Conservation (phyloP, 2,329 filamentous ascomycete species). For the Fusarium coffeatum region DNA sequence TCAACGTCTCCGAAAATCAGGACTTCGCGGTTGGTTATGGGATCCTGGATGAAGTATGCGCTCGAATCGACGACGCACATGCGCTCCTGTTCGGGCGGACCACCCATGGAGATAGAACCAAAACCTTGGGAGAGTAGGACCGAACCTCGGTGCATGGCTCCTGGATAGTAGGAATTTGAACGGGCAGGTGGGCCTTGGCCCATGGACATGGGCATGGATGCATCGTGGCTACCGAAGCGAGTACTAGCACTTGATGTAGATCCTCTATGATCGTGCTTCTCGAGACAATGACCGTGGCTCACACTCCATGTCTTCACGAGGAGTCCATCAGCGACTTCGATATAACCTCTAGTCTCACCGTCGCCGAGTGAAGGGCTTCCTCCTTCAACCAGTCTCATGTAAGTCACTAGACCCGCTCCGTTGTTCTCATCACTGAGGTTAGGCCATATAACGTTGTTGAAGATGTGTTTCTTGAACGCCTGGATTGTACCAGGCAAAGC, state of each 20-base stretch:
- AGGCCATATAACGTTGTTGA: constrained; percentile 98
- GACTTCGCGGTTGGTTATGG: constrained; percentile 77
- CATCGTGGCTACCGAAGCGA: constrained; percentile 63
- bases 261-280: constrained; percentile 74
- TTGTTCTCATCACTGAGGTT: constrained; percentile 97
- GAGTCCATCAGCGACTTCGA: constrained; percentile 89
- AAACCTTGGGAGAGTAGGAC: constrained; percentile 51
- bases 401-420: constrained; percentile 91
- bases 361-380: constrained; percentile 86
- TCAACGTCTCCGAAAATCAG: constrained; percentile 97
- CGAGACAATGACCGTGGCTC: constrained; percentile 90
- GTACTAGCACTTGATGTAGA: constrained; percentile 62
- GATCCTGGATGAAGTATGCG: constrained; percentile 90
- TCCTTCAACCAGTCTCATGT: constrained; percentile 87
- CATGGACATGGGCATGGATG: constrained; percentile 52
- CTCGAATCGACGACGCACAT: constrained; percentile 86
- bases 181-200: constrained; percentile 42
- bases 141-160: constrained; percentile 39
- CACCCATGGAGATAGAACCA: constrained; percentile 38
- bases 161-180: constrained; percentile 44
- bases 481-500: constrained; percentile 90
- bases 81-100: constrained; percentile 55
- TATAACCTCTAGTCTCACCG: constrained; percentile 83
- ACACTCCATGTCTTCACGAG: constrained; percentile 88
- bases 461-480: constrained; percentile 92